Evolutionary conservation across 106 monocot species (phyloP).

Genomic region (Narthecium ossifragum): DNA sequence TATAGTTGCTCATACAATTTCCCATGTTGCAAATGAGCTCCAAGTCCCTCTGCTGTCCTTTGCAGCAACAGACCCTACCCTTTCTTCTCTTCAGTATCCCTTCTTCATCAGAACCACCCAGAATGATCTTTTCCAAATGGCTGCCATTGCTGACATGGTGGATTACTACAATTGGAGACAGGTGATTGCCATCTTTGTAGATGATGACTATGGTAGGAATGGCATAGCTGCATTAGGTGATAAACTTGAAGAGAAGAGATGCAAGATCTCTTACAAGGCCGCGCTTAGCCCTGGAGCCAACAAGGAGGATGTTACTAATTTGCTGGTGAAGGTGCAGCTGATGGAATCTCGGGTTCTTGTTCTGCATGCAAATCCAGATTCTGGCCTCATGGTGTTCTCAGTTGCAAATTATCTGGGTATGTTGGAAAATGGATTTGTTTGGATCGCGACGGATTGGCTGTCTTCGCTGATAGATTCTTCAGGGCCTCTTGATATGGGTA

Average conservation of each 20-base stretch:
- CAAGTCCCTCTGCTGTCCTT: slow-evolving; percentile 12
- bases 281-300: neutral
- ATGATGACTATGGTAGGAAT: slow-evolving; percentile 15
- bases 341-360: slow-evolving; percentile 5
- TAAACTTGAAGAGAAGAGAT: neutral
- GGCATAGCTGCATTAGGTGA: slow-evolving; percentile 11
- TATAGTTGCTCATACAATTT: slow-evolving; percentile 1
- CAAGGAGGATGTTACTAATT: slow-evolving; percentile 1
- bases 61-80: slow-evolving; percentile 12
- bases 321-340: slow-evolving; percentile 1
- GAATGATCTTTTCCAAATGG: slow-evolving; percentile 11
- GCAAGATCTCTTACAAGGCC: slow-evolving; percentile 8
- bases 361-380: slow-evolving; percentile 1
- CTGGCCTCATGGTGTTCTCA: slow-evolving; percentile 27
- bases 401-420: slow-evolving; percentile 41
- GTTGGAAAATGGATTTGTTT: slow-evolving; percentile 59
- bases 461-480: slow-evolving; percentile 46
- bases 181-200: slow-evolving; percentile 1
- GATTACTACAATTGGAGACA: slow-evolving; percentile 7
- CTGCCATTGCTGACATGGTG: slow-evolving; percentile 4
- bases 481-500: slow-evolving; percentile 10
- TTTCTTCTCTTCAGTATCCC: slow-evolving; percentile 13
- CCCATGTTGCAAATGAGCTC: slow-evolving; percentile 10
- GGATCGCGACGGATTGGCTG: slow-evolving; percentile 92
- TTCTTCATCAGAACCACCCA: slow-evolving; percentile 10